Evolutionary conservation across 2,329 filamentous ascomycete genomes (phyloP).

Genomic region (Aureobasidium leucospermi): DNA sequence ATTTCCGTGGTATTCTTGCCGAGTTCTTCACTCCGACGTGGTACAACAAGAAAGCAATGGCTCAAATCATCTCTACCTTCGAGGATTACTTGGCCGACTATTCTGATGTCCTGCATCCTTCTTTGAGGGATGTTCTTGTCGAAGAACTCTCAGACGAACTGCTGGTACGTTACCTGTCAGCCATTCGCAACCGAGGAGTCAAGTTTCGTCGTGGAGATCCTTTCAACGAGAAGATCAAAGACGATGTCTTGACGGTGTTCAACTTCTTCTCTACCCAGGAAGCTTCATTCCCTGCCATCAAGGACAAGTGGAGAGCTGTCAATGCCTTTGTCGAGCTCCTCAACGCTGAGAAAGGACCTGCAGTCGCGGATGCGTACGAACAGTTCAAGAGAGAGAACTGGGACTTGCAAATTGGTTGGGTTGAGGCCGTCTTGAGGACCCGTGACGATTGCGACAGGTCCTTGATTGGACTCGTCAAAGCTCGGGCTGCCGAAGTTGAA

Average conservation of each 20-base stretch:
- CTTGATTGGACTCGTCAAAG: conserved; percentile 84
- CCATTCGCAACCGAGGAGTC: conserved; percentile 74
- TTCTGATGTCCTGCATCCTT: conserved; percentile 72
- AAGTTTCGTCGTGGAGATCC: conserved; percentile 83
- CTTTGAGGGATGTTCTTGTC: conserved; percentile 81
- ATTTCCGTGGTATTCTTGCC: conserved; percentile 75
- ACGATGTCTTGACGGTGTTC: conserved; percentile 85
- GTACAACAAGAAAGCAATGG: conserved; percentile 83
- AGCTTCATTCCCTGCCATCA: conserved; percentile 68
- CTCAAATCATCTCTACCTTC: conserved; percentile 88
- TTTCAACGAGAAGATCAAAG: conserved; percentile 87
- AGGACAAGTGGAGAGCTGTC: conserved; percentile 86
- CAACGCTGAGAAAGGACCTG: conserved; percentile 62
- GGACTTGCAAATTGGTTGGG: conserved; percentile 92
- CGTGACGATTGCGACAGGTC: conserved; percentile 90
- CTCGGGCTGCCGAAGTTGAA: conserved; percentile 75
- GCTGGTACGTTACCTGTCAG: conserved; percentile 73
- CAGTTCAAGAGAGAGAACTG: conserved; percentile 80
- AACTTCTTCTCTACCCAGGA: conserved; percentile 73
- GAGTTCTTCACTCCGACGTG: conserved; percentile 88
- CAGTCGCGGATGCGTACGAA: conserved; percentile 70
- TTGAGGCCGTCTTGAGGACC: conserved; percentile 78
- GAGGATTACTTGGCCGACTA: conserved; percentile 92
- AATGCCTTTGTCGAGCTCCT: conserved; percentile 76
- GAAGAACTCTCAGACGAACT: conserved; percentile 91